phyloP scores from a whole-genome alignment of 2,329 filamentous ascomycete species.

The Delphinella strobiligena region DNA sequence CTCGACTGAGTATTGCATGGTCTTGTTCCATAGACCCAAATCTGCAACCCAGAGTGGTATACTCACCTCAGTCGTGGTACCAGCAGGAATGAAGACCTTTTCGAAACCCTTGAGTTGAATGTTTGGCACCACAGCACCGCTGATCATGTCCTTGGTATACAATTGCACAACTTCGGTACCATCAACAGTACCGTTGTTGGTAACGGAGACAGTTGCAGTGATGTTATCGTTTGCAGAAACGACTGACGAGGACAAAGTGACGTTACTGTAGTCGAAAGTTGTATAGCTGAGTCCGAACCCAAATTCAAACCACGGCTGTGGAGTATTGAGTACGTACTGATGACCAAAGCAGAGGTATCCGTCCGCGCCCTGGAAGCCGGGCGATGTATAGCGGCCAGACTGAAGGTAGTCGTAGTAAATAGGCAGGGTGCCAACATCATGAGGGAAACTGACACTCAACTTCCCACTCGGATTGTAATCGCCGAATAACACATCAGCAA shows the following conservation, averaged over 20 bases:
- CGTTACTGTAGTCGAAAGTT: constrained; percentile 46
- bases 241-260: constrained; percentile 38
- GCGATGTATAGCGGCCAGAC: constrained; percentile 45
- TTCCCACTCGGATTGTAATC: constrained; percentile 54
- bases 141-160: constrained; percentile 52
- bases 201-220: constrained; percentile 49
- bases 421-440: constrained; percentile 53
- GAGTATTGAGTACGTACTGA: constrained; percentile 51
- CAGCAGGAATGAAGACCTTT: constrained; percentile 50
- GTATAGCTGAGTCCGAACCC: constrained; percentile 57
- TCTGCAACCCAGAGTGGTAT: constrained; percentile 40
- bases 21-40: constrained; percentile 44
- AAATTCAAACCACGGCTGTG: constrained; percentile 51
- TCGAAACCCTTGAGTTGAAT: constrained; percentile 54
- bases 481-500: constrained; percentile 55
- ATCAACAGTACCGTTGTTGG: constrained; percentile 43
- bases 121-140: constrained; percentile 53
- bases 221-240: constrained; percentile 40
- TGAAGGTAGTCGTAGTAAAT: constrained; percentile 64
- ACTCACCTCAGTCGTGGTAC: constrained; percentile 42
- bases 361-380: constrained; percentile 42
- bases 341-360: constrained; percentile 52
- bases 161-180: constrained; percentile 58
- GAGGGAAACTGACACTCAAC: constrained; percentile 54
- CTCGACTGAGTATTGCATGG: constrained; percentile 64